Conservation (phyloP, 257 asterid species). For the Salvia hispanica region DNA sequence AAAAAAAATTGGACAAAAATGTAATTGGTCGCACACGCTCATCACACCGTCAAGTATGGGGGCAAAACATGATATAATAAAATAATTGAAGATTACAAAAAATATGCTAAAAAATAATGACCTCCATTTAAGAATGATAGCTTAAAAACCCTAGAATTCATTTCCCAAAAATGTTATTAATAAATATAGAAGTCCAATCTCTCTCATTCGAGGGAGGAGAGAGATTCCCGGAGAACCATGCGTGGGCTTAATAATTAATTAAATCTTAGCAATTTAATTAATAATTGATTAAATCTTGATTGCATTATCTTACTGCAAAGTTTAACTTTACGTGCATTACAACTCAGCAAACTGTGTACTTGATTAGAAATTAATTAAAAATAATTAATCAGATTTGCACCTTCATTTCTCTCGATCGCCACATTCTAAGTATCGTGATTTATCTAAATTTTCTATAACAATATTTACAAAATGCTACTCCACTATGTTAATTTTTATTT, state of each 20-base stretch:
- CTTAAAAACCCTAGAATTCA: constrained; percentile 35
- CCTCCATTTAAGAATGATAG: background rate
- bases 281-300: constrained; percentile 29
- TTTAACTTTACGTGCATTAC: constrained; percentile 59
- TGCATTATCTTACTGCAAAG: constrained; percentile 19
- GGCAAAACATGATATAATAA: constrained; percentile 15
- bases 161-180: constrained; percentile 38
- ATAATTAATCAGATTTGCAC: constrained; percentile 22
- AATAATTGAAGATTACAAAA: constrained; percentile 30
- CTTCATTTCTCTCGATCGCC: constrained; percentile 24
- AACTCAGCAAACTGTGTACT: constrained; percentile 48
- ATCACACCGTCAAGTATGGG: constrained; percentile 46
- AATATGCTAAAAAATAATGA: background rate
- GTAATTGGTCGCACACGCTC: background rate
- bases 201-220: constrained; percentile 26
- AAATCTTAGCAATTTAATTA: constrained; percentile 22
- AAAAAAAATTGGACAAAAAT: too few species aligned
- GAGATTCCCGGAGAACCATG: constrained; percentile 87
- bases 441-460: too few species aligned
- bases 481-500: too few species aligned
- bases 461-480: too few species aligned
- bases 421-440: too few species aligned
- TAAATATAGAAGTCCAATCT: too few species aligned
- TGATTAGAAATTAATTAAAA: constrained; percentile 27
- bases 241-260: constrained; percentile 57